Evolutionary conservation across 2,329 filamentous ascomycete genomes (phyloP), one percentile per base, ranked within the genome.

Genomic region (Cercospora nicotianae): DNA sequence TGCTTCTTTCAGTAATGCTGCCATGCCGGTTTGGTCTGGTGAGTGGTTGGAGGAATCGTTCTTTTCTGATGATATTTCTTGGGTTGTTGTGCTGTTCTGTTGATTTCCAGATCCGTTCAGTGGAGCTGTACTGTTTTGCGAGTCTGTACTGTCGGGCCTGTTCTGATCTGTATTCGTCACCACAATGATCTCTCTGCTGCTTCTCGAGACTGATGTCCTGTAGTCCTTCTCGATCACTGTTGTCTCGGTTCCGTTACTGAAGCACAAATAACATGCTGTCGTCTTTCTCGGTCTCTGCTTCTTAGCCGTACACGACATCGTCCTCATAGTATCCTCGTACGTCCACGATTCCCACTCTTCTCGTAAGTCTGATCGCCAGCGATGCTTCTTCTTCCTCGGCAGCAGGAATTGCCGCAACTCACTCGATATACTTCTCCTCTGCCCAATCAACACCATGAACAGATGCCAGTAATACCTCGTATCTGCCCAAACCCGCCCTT

Each of bases 161-260:
- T 64, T 33, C 13, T 55, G 45, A 67, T 89, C 86, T 73, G 86
- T 84, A 73, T 89, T 89, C 1, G 86, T 88, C 10, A 83, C 81
- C 2, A 84, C 80, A 42, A 89, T 82, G 72, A 89, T 89, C 1
- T 81, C 78, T 1, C 76, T 75, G 2, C 82, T 83, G 1, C 78
- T 79, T n/a, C 81, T 79, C 5, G 84, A 72, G 0, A 79, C 79
- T 3, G 84, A 85, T 1, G 75, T 81, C 2, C 72, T 59, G 64
- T 83, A 80, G 71, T 89, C 87, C 72, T 89, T 89, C 70, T 89
- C 86, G 58, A 89, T 78, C 0, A 85, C 79, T 1, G 82, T 75
- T 2, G 83, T 83, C 55, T 80, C 77, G 0, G 67, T 64, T 0
- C 85, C 85, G 58, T 87, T 81, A 69, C 85, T 84, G 69, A 89